Conservation (phyloP, 441 rosid species). For the Adansonia gregorii region DNA sequence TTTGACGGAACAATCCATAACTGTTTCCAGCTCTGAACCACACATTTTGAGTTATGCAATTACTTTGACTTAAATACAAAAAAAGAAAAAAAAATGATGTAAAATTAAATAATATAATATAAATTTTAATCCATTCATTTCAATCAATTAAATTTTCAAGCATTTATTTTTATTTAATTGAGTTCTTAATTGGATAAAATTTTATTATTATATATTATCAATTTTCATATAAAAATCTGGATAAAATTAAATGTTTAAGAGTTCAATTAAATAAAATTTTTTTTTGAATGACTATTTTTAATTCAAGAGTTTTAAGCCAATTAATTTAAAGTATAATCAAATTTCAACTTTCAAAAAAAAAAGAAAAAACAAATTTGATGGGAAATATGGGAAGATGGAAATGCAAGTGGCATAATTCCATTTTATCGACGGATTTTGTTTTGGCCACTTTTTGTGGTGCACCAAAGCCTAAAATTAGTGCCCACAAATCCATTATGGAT, state of each 20-base stretch:
- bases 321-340: neutral
- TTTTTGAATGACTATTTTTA: neutral
- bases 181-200: neutral
- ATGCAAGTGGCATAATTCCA: neutral
- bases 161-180: neutral
- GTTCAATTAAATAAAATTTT: neutral
- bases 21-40: neutral
- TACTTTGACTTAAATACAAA: neutral
- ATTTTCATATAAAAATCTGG: too few species aligned
- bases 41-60: neutral
- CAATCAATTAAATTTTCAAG: neutral
- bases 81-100: too few species aligned
- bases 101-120: too few species aligned
- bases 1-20: neutral
- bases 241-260: neutral
- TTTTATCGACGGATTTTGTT: neutral
- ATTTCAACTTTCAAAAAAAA: neutral
- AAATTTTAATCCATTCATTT: too few species aligned
- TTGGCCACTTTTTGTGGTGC: constrained; percentile 15
- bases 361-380: neutral
- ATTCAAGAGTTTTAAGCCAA: neutral
- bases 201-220: neutral
- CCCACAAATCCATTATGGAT: constrained; percentile 1
- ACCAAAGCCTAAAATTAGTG: neutral
- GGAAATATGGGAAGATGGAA: neutral